Conservation (phyloP, 768 basidiomycete genomes). For the Psilocybe cubensis region DNA sequence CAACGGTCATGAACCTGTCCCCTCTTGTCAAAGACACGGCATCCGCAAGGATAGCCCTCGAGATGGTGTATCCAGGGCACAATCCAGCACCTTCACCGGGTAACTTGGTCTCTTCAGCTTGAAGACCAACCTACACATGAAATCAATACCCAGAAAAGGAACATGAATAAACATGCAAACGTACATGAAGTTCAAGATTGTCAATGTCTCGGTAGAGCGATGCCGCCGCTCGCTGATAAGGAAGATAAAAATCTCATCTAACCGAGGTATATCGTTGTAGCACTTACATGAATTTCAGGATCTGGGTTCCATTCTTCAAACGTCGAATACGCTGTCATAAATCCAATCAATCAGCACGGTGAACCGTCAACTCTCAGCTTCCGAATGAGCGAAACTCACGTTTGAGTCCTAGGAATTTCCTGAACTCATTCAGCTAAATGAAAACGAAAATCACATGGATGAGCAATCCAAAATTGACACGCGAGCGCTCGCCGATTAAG, state of each 20-base stretch:
- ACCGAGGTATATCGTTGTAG: background rate
- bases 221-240: slow-evolving; percentile 54
- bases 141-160: background rate
- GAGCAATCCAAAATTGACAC: background rate
- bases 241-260: background rate
- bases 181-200: slow-evolving; percentile 77
- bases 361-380: background rate
- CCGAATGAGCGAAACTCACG: slow-evolving; percentile 41
- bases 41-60: slow-evolving; percentile 82
- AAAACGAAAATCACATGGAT: slow-evolving; percentile 8
- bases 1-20: slow-evolving; percentile 78
- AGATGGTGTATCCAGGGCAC: slow-evolving; percentile 84
- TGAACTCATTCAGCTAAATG: slow-evolving; percentile 67
- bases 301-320: slow-evolving; percentile 80
- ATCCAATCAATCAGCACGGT: background rate
- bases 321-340: slow-evolving; percentile 50
- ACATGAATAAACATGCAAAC: slow-evolving; percentile 21
- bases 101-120: slow-evolving; percentile 73
- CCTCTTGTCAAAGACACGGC: slow-evolving; percentile 78
- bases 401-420: slow-evolving; percentile 71
- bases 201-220: slow-evolving; percentile 73
- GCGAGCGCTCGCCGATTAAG: background rate
- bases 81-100: slow-evolving; percentile 72
- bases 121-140: slow-evolving; percentile 55
- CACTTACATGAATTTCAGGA: slow-evolving; percentile 53